Evolutionary conservation across 2,329 filamentous ascomycete species (phyloP), one percentile per base, ranked within the genome.

Genomic region (Exophiala dermatitidis): DNA sequence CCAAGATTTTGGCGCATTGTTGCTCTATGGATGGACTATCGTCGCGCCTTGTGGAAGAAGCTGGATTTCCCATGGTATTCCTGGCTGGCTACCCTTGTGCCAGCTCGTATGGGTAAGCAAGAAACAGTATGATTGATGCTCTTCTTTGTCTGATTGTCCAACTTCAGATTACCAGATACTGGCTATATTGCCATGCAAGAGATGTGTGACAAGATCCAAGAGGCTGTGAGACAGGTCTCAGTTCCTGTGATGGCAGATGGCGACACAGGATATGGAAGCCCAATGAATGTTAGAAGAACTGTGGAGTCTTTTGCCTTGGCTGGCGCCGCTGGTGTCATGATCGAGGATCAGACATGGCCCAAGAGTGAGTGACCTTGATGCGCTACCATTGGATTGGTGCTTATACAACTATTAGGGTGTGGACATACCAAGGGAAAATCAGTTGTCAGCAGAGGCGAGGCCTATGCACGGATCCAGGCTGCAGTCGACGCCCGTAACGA

Each of bases 291-390:
- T 1, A 67, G 67, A 37, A 59, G 73, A 10, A 75, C 74, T 0
- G 74, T 77, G 2, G 67, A 75, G 56, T 66, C 65, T 4, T 76
- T 71, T 58, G 73, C 73, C 0, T 57, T 63, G 3, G 73, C 73
- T 1, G 72, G 67, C 0, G 67, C 67, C 1, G 68, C 68, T 3
- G 68, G 68, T 0, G 53, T 69, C 8, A 71, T 70, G 71, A 73
- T 77, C 50, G 74, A 76, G 52, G 73, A 76, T 50, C 74, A 76
- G 56, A 73, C 71, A 0, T 77, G 73, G 73, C 73, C 74, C 4
- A 76, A 77, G 52, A 62, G 74, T 76, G 51, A 58, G 68, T 32
- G 6, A 5, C 10, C 36, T 42, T n/a, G 9, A 12, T 9, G 29
- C 4, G 28, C n/a, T 30, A 10, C 8, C 42, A 36, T n/a, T 28